Conservation (phyloP, 2,329 filamentous ascomycete species). For the Teratosphaeria epicoccoides region DNA sequence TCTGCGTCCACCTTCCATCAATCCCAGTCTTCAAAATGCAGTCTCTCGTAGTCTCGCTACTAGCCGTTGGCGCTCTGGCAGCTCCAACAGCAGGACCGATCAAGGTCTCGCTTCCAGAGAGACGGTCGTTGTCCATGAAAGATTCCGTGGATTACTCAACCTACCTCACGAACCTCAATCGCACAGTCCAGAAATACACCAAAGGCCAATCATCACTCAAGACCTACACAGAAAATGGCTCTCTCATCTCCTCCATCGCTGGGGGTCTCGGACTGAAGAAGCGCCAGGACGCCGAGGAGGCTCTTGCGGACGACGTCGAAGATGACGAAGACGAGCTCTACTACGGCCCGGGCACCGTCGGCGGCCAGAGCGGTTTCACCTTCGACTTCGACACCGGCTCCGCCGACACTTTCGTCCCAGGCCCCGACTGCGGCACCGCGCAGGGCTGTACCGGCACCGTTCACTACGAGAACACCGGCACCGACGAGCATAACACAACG, state of each 20-base stretch:
- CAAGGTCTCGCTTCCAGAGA: neutral
- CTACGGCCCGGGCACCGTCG: slow-evolving; percentile 3
- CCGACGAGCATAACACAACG: slow-evolving; percentile 15
- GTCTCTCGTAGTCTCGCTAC: neutral
- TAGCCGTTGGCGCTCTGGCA: neutral
- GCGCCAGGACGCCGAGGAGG: neutral
- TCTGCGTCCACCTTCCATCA: too few species aligned
- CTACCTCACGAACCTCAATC: slow-evolving; percentile 1
- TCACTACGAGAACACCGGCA: slow-evolving; percentile 13
- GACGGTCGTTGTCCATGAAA: neutral
- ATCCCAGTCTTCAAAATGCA: neutral
- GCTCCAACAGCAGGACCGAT: neutral
- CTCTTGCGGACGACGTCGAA: neutral
- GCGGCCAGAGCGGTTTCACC: slow-evolving; percentile 5
- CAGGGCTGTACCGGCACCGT: slow-evolving; percentile 13
- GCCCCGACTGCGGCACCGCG: slow-evolving; percentile 12
- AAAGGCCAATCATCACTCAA: neutral
- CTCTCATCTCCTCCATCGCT: neutral
- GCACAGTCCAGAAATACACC: slow-evolving; percentile 3
- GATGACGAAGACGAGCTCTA: slow-evolving; percentile 3
- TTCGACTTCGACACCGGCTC: slow-evolving; percentile 19
- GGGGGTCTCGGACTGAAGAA: neutral
- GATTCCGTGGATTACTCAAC: neutral
- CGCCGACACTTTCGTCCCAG: slow-evolving; percentile 16
- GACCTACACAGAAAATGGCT: neutral